Base-by-base conservation (phyloP, 2,329 filamentous ascomycete species). In the Nigrospora oryzae region DNA sequence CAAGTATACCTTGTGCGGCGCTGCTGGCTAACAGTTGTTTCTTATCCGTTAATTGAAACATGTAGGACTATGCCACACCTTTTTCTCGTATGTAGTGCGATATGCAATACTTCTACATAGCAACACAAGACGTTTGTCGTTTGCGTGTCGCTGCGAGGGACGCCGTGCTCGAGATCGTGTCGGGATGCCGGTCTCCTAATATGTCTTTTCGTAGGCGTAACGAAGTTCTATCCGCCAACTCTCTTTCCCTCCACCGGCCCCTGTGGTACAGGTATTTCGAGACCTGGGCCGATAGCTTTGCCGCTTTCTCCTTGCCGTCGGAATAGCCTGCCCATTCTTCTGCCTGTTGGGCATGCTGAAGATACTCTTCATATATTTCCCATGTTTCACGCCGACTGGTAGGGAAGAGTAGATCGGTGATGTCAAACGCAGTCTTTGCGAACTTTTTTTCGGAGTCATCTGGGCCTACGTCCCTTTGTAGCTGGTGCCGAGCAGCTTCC, bases 311-410 rank as follows among this genome's bases (percentile, higher is more conserved):
- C 37, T 52, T 42, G n/a, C 48, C 47, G 12, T 40, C 41, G 44
- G 54, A 48, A 2, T 50, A 14, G 17, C 56, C 47, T 2, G 56
- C 52, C 60, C 53, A 62, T 11, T 53, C 43, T 8, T 44, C 50
- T n/a, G 52, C 49, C 34, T 44, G 52, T 32, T 58, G 38, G 13
- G 57, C 56, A 47, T 65, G 60, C 16, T 51, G 44, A 12, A 63
- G 35, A 37, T 61, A 61, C 44, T 45, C 49, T 28, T 61, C 54
- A 32, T 54, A 59, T 30, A 48, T 31, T 35, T 8, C 38, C 57
- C 54, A 57, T 31, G 46, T 45, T 14, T 53, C 46, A 17, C 30
- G 45, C 15, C 40, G 35, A 2, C 28, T 17, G 16, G 39, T n/a
- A 1, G 53, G 57, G 46, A 62, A 58, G 6, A 54, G 40, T 1